These are phyloP conservation scores for Colletotrichum sp. DNA, from an alignment of 2,329 filamentous ascomycete genomes.

Conservation along the genomic window DNA sequence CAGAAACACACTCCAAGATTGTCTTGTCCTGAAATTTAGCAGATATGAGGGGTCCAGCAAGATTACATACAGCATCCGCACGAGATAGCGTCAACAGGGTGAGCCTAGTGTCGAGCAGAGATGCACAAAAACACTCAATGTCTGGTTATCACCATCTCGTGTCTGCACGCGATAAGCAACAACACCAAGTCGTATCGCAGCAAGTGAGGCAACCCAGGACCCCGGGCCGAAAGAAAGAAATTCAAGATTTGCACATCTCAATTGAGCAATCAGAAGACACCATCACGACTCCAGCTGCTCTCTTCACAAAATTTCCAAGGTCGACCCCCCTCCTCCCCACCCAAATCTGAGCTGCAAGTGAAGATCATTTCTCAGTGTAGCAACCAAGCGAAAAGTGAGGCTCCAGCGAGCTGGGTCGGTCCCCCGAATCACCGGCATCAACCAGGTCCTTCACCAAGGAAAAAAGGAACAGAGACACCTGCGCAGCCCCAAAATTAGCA, in stretches of 20 bases:
- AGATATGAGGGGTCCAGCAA: background rate
- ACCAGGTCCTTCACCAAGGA: background rate
- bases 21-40: background rate
- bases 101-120: background rate
- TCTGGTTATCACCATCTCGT: background rate
- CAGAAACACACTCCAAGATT: background rate
- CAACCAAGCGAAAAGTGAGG: background rate
- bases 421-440: background rate
- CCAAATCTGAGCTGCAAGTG: background rate
- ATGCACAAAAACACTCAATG: background rate
- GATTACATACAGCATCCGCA: accelerated
- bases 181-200: background rate
- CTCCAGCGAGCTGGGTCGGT: background rate
- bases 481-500: background rate
- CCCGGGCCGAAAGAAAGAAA: background rate
- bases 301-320: background rate
- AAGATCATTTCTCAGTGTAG: background rate
- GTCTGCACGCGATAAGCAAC: background rate
- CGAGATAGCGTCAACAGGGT: background rate
- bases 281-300: background rate
- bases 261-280: background rate
- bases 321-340: background rate
- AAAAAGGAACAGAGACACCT: background rate
- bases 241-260: background rate
- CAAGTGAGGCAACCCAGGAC: background rate